Evolutionary conservation across 768 basidiomycete species (phyloP), one percentile per base, ranked within the genome.

Genomic region (Clitopilus passeckerianus): DNA sequence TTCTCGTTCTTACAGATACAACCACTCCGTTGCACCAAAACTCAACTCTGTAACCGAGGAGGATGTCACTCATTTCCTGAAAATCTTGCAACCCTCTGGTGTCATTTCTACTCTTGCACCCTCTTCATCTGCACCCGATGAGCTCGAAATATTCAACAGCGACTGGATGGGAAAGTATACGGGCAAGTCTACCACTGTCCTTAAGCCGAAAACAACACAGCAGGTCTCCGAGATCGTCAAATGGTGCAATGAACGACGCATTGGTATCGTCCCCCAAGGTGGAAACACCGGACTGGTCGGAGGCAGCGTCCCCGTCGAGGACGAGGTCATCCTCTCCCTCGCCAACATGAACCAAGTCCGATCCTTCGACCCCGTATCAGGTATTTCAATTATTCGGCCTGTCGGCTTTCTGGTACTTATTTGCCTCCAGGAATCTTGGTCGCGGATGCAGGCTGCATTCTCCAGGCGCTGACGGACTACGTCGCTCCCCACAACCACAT

Each of bases 261-360:
- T 99, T 43, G 88, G 87, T n/a, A 83, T 98, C 57, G 95, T 97
- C 1, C 97, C 97, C 1, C 97, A 99, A 72, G 96, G 97, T 53
- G 97, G 97, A 52, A 99, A 99, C 75, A 99, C 97, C 0, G 97
- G 97, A 15, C 83, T 99, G 12, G 97, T 99, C 35, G 97, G 95
- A 58, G 97, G 97, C 35, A 87, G 95, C 62, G 90, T 96, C 10
- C 96, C 97, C 0, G 70, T 94, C 37, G 77, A 85, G 64, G 89
- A 95, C 70, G 97, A 99, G 73, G 73, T 98, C 62, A 81, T 99
- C 56, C 75, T 99, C 56, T 94, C 84, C 61, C 80, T 96, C 41
- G 77, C 86, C 20, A 93, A 90, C 67, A 85, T 99, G 86, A 86
- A 84, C 67, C 80, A 82, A 61, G 83, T 94, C 55, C 87, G 93